Percentiles rank a stretch among this genome's conserved stretches.
These are phyloP conservation scores for Lunularia cruciata DNA, from an alignment of 225 moss, liverwort and hornwort species.

Conservation along the genomic window DNA sequence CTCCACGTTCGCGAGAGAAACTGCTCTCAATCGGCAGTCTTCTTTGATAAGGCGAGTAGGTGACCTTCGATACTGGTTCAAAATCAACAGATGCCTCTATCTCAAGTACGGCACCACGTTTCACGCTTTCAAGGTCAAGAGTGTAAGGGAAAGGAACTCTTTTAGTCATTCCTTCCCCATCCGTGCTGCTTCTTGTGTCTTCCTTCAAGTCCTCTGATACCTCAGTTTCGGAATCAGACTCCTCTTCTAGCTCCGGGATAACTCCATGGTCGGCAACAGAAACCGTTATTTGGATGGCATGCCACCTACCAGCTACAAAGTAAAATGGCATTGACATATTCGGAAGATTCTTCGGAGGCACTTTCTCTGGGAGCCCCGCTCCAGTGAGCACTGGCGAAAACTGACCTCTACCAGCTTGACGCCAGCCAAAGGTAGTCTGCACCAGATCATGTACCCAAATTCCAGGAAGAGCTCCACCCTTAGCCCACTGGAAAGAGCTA, in stretches of 20 bases:
- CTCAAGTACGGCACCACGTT: conserved; percentile 29
- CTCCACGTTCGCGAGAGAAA: conserved; percentile 18
- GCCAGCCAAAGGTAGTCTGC: conserved; percentile 38
- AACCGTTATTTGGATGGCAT: conserved; percentile 37
- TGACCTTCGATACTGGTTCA: conserved; percentile 33
- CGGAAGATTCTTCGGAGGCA: conserved; percentile 3
- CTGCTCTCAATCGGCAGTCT: not conserved
- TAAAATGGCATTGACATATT: conserved; percentile 36
- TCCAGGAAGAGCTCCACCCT: conserved; percentile 46
- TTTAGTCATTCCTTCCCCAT: not conserved
- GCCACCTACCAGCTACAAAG: conserved; percentile 43
- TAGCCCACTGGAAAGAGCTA: conserved; percentile 37
- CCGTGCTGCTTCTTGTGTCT: not conserved
- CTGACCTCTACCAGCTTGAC: conserved; percentile 35
- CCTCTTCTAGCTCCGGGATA: conserved; percentile 14
- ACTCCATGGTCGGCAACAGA: conserved; percentile 22
- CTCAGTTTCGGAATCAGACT: conserved; percentile 2
- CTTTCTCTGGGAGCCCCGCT: conserved; percentile 5
- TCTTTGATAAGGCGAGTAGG: conserved; percentile 2
- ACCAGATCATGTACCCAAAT: conserved; percentile 35
- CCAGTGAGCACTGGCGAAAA: conserved; percentile 24
- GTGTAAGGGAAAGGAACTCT: conserved; percentile 6
- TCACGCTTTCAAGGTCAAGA: conserved; percentile 14
- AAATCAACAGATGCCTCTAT: conserved; percentile 38
- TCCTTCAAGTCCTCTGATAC: not conserved